Base-by-base conservation (phyloP, 345 rosid species). In the Euphorbia pulcherrima region DNA sequence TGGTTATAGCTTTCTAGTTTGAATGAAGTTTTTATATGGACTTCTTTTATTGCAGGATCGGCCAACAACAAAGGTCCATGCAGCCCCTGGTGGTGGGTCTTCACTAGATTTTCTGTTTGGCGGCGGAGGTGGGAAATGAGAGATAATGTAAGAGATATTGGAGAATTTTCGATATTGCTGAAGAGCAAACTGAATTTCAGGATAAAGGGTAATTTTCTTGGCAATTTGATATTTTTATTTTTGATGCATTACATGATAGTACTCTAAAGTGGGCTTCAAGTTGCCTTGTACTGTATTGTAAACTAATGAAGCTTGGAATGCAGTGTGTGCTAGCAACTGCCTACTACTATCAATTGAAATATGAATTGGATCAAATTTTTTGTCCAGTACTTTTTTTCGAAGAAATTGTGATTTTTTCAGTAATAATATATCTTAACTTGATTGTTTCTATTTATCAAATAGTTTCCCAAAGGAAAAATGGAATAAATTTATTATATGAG, bases 31-130 rank as follows among this genome's bases (percentile, higher is more conserved):
- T 28, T 5, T 20, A 46, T 29, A 58, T 20, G n/a, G 21, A 46
- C 18, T 20, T 20, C 13, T 41, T 2, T 33, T 7, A 33, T 2
- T 39, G 27, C 50, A 64, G 78, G 78, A 74, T 51, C 71, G 71
- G 5, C 74, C 78, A 1, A 37, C 74, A 46, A 70, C 78, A 51
- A 75, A 69, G 66, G 71, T 65, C 21, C 74, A 75, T 30, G 65
- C 74, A 7, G 78, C 74, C 7, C 78, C 74, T 1, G 74, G 78
- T 5, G 70, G 74, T 8, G 73, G 78, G 5, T 69, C 78, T 47
- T 74, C 78, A 14, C 58, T 74, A 12, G 70, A 66, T 46, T 75
- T 58, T 67, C 67, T 59, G 55, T 70, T 69, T 53, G 74, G 78
- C 9, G 62, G 54, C 13, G 10, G 54, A 8, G 10, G 39, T 26